Base-by-base conservation (phyloP, 1,139 yeast genomes). In the Debaryomyces robertsiae region DNA sequence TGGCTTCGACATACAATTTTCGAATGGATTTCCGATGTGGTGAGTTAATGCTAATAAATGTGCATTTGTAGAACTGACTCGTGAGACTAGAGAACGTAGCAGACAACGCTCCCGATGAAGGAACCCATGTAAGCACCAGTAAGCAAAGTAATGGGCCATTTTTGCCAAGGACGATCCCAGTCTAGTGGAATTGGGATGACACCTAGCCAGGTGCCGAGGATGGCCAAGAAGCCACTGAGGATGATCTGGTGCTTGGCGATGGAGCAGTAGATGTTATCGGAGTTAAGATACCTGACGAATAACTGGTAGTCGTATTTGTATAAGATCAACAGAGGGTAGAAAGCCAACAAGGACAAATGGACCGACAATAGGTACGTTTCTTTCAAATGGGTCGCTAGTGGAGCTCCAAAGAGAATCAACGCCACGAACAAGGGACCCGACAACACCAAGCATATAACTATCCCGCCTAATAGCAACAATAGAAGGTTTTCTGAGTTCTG, bases 121-220 rank as follows among this genome's bases (percentile, higher is more conserved):
- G 82, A 77, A 13, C 97, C 98, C 1, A 72, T 22, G 55, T 88
- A 89, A 0, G 81, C 83, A 1, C 98, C 98, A n/a, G 78, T 71
- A 18, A 91, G 67, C 38, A 91, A 75, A 1, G 98, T 91, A 43
- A 89, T 78, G n/a, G 98, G 98, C 96, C 97, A 93, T 44, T 73
- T 77, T 63, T 93, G 98, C 98, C 98, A 93, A 22, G 86, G 90
- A 51, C 98, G 74, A 60, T 93, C 98, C 98, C 98, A 93, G 61
- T 93, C 98, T 44, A 93, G 73, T 0, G 98, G 97, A 45, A 93
- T 90, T 2, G 96, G 98, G 30, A 88, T 66, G 4, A 94, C 96
- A 9, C 98, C 97, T 2, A 89, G 54, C 98, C 98, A 93, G 7
- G 94, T 81, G 2, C 96, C 96, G 6, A 84, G 53, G 31, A 83